These are phyloP conservation scores for Ceratobasidium sp. DNA, from an alignment of 1,284 basidiomycete species.

Conservation along the genomic window DNA sequence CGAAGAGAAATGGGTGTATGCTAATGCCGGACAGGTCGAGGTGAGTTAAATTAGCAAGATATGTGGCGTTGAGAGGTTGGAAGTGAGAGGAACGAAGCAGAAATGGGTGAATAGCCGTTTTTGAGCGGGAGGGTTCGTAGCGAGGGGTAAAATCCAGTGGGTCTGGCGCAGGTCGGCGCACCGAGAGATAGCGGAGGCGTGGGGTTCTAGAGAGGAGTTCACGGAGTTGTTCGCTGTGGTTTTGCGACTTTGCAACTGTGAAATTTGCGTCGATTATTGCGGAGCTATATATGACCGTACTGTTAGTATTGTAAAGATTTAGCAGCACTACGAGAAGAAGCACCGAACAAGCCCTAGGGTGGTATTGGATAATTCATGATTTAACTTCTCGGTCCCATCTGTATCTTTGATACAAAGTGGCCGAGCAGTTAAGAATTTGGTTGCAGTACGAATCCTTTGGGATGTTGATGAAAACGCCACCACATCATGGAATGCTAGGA, in stretches of 20 bases:
- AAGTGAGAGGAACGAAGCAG: slow-evolving; percentile 34
- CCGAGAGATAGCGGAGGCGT: slow-evolving; percentile 29
- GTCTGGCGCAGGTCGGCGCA: slow-evolving; percentile 26
- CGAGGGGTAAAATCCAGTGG: slow-evolving; percentile 6
- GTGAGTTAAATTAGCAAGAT: slow-evolving; percentile 9
- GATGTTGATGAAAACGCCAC: slow-evolving; percentile 33
- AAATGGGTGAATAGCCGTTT: slow-evolving; percentile 23
- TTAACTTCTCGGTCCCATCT: neutral
- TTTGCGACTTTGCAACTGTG: neutral
- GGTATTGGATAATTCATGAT: neutral
- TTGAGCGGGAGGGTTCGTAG: slow-evolving; percentile 31
- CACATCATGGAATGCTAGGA: slow-evolving; percentile 25
- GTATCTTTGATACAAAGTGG: slow-evolving; percentile 10
- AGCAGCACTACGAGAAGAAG: neutral
- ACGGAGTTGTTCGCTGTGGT: slow-evolving; percentile 26
- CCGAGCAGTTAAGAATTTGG: neutral
- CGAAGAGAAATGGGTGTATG: slow-evolving; percentile 27
- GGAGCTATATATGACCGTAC: neutral
- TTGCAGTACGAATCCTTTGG: slow-evolving; percentile 15
- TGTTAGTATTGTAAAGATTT: neutral
- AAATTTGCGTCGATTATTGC: slow-evolving; percentile 17
- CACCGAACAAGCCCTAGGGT: neutral
- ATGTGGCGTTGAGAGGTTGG: neutral
- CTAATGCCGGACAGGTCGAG: slow-evolving; percentile 19
- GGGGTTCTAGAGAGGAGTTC: slow-evolving; percentile 6